Evolutionary conservation across 1,284 basidiomycete species (phyloP).

Genomic region (Pyrrhoderma noxium): DNA sequence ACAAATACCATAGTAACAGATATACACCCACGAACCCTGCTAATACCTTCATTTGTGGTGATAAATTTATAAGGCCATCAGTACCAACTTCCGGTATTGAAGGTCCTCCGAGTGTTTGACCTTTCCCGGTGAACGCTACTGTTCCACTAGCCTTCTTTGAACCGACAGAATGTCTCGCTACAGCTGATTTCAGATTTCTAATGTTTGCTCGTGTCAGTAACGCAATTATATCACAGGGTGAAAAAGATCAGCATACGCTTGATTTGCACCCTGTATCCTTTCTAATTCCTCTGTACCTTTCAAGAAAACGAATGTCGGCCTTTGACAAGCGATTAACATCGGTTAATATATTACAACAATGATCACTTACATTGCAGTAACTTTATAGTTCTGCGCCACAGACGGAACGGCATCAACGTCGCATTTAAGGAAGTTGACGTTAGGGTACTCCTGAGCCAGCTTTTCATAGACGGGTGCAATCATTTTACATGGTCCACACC

Average conservation of each 20-base stretch:
- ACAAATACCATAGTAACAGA: slow-evolving; percentile 51
- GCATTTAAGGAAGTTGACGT: slow-evolving; percentile 73
- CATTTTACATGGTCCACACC: slow-evolving; percentile 76
- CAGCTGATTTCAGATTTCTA: slow-evolving; percentile 34
- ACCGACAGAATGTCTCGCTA: slow-evolving; percentile 42
- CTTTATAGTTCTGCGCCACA: slow-evolving; percentile 50
- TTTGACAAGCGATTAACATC: slow-evolving; percentile 23
- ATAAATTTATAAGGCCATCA: slow-evolving; percentile 40
- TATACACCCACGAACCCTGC: slow-evolving; percentile 55
- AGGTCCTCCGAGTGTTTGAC: slow-evolving; percentile 57
- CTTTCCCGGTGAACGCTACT: slow-evolving; percentile 52
- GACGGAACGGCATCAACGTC: slow-evolving; percentile 68
- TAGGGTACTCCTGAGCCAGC: slow-evolving; percentile 55
- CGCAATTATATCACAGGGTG: no score
- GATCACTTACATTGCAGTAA: slow-evolving; percentile 56
- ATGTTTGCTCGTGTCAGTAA: no score
- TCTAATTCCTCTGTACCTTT: slow-evolving; percentile 62
- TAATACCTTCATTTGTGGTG: slow-evolving; percentile 60
- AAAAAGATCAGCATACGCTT: slow-evolving; percentile 35
- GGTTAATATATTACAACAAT: not conserved
- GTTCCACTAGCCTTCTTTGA: slow-evolving; percentile 15
- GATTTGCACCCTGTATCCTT: slow-evolving; percentile 61
- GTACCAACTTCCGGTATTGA: slow-evolving; percentile 26
- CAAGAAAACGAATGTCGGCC: slow-evolving; percentile 76
- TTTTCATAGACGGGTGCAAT: slow-evolving; percentile 69